Percentiles rank a stretch among this genome's conserved stretches.
Conservation (phyloP, 139 green algal genomes). For the Coelastrella sp. region DNA sequence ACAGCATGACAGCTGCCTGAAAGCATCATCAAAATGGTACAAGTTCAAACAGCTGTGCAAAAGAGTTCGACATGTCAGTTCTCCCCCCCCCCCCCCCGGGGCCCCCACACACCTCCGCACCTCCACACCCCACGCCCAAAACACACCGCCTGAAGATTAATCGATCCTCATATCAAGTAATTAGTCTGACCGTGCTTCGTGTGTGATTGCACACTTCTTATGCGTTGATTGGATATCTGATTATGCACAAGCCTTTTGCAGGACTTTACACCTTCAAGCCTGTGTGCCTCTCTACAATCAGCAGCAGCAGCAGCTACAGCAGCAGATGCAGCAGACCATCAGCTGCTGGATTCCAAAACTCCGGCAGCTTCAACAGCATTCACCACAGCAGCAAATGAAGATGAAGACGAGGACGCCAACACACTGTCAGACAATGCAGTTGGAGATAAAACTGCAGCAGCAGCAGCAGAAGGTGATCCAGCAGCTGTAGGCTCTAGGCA, state of each 20-base stretch:
- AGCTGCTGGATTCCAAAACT: background rate
- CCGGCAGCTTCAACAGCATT: background rate
- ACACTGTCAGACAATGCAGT: background rate
- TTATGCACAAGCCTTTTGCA: background rate
- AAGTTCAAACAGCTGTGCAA: too few relatives aligned
- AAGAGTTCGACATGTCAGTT: too few relatives aligned
- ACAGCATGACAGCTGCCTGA: too few relatives aligned
- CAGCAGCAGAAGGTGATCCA: background rate
- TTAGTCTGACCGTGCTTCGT: background rate
- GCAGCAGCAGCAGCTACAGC: background rate
- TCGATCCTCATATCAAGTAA: background rate
- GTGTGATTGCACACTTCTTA: background rate
- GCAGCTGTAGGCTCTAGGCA: conserved; percentile 3
- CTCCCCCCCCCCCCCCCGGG: too few relatives aligned
- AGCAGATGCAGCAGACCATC: background rate
- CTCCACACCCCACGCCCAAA: too few relatives aligned
- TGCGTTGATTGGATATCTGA: background rate
- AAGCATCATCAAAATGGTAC: too few relatives aligned
- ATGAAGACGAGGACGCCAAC: background rate
- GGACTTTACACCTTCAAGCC: conserved; percentile 13
- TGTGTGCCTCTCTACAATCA: background rate
- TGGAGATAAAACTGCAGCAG: background rate
- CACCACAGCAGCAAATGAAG: background rate
- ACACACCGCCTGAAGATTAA: too few relatives aligned
- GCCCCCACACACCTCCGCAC: too few relatives aligned